A percentile compares a stretch with the other conserved stretches of the same genome.
Evolutionary conservation across 331 rosid genomes (phyloP).

Genomic region (Saraca asoca): DNA sequence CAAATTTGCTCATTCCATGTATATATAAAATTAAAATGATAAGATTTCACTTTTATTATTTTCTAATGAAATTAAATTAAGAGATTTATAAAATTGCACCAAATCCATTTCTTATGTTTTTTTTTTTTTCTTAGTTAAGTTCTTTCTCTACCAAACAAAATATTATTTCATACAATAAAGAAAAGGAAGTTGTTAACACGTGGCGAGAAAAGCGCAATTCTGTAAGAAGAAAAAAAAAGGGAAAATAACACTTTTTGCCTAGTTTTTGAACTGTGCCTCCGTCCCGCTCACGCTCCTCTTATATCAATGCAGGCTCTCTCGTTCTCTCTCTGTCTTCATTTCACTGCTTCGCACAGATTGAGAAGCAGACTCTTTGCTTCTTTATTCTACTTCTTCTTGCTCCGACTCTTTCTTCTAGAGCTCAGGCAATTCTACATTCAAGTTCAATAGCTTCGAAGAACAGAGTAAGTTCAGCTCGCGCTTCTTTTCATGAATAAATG

Average conservation of each 20-base stretch:
- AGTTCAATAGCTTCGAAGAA: conserved; percentile 44
- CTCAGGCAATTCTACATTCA: conserved; percentile 30
- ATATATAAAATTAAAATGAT: too few relatives aligned
- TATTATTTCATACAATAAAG: too few relatives aligned
- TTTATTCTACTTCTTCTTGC: neutral
- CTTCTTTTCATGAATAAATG: neutral
- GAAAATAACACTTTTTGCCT: conserved; percentile 10
- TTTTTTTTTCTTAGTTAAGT: too few relatives aligned
- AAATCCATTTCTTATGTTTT: too few relatives aligned
- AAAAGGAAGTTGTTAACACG: neutral
- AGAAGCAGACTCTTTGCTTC: neutral
- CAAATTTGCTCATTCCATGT: too few relatives aligned
- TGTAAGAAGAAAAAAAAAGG: conserved; percentile 9
- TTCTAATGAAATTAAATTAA: too few relatives aligned
- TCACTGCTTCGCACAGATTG: neutral
- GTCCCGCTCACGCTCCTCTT: conserved; percentile 72
- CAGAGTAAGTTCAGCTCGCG: conserved; percentile 41
- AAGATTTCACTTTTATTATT: too few relatives aligned
- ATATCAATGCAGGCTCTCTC: conserved; percentile 23
- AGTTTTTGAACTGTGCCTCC: conserved; percentile 52
- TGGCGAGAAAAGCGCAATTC: neutral
- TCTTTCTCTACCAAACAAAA: too few relatives aligned
- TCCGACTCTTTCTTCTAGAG: conserved; percentile 17
- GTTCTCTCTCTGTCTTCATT: neutral
- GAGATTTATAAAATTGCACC: too few relatives aligned